Conservation (phyloP, 176 grass and related monocot genomes). For the Cocos nucifera region DNA sequence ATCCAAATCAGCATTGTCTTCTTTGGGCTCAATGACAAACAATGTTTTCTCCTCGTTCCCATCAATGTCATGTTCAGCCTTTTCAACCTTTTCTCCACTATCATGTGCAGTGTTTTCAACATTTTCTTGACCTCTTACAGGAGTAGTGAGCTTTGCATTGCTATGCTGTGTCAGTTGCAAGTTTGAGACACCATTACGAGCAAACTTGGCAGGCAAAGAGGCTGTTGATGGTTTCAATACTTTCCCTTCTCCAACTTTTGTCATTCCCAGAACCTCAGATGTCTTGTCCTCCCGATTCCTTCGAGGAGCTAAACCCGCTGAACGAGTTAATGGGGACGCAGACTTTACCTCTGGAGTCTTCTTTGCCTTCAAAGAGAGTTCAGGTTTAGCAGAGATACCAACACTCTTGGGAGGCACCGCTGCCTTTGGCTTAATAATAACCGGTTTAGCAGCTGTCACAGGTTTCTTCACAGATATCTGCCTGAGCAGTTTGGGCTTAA, state of each 20-base stretch:
- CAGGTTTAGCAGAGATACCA: conserved; percentile 11
- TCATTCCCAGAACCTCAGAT: conserved; percentile 1
- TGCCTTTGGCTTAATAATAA: conserved; percentile 22
- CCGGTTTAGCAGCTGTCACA: conserved; percentile 21
- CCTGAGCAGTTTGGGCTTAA: conserved; percentile 26
- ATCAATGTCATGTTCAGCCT: conserved; percentile 5
- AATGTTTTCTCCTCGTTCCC: conserved; percentile 21
- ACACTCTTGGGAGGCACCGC: conserved; percentile 19
- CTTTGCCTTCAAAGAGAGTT: conserved; percentile 26
- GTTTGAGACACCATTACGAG: conserved; percentile 11
- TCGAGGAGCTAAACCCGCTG: neutral
- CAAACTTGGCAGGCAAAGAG: conserved; percentile 8
- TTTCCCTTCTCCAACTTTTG: conserved; percentile 13
- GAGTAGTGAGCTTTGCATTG: neutral
- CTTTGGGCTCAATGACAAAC: conserved; percentile 10
- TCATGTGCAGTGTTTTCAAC: neutral
- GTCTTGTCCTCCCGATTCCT: conserved; percentile 17
- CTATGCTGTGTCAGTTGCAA: neutral
- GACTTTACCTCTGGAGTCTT: conserved; percentile 16
- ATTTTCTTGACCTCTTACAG: neutral
- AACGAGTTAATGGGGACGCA: conserved; percentile 14
- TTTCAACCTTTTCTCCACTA: conserved; percentile 6
- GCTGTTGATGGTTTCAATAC: conserved; percentile 13
- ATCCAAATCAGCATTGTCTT: conserved; percentile 3
- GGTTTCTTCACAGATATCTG: conserved; percentile 23